Evolutionary conservation across 2,329 filamentous ascomycete genomes (phyloP), one percentile per base, ranked within the genome.

Genomic region (Ambrosiella xylebori): DNA sequence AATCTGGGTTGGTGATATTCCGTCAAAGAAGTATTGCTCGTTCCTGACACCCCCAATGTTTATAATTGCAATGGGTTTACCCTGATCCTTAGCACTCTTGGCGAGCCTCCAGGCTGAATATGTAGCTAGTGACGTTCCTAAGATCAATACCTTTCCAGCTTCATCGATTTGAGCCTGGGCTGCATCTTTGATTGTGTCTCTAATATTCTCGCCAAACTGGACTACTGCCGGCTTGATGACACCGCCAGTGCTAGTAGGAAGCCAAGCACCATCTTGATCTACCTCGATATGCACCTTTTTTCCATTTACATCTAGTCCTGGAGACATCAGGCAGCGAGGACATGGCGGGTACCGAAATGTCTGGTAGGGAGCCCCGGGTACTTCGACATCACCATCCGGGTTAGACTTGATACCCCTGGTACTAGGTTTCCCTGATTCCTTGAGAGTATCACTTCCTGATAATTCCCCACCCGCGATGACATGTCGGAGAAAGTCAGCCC

Each of bases 201-300:
- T 74, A 54, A 97, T 95, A 61, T 81, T 90, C 70, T 97, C 93
- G 13, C 93, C 93, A 68, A 97, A 97, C 88, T 97, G 96, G 64
- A 90, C 83, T 1, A 98, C 90, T 0, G 87, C 87, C 2, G 93
- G 93, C 67, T 97, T 97, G 58, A 98, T 69, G 41, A 97, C 81
- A 1, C 91, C 93, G 0, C 82, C 87, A 1, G 77, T 81, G 63
- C 81, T 83, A 0, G 72, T 71, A 5, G 75, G 64, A 44, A 74
- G 71, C 87, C 85, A 94, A 0, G 89, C 91, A 1, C 67, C 65
- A 65, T 96, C 91, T 1, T 66, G 64, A 65, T 96, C 91, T 11
- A 86, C 78, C 61, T 85, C 74, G 1, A 96, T 74, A 61, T 66
- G 71, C 1, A 72, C 74, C n/a, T 51, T 56, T 5, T 56, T 12